Base-by-base conservation (phyloP, 1,284 basidiomycete genomes). In the Microbotryum saponariae region DNA sequence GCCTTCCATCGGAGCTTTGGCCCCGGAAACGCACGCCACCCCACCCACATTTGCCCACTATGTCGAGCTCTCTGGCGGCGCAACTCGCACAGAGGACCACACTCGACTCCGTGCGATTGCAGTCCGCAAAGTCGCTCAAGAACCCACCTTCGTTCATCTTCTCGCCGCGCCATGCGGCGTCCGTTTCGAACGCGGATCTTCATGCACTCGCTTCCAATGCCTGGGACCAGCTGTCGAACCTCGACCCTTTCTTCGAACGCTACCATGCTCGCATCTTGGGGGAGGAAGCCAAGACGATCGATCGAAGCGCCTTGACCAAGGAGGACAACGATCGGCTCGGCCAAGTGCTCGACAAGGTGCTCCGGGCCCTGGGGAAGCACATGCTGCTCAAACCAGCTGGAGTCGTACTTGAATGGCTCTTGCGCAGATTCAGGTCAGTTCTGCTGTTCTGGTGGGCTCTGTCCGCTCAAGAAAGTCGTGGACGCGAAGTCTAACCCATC, bases 401-500 rank as follows among this genome's bases (percentile, higher is more conserved):
- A 47, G 92, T 89, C 75, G 83, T 89, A n/a, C 74, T 99, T 42
- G 94, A 99, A 74, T 99, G 94, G 94, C 82, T 98, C 27, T 89
- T 98, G 4, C 80, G 91, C 67, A 80, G 92, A 60, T 97, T 97
- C 77, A 85, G 91, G 91, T 89, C 69, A 61, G 84, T 71, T 18
- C 46, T 60, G 6, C 37, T 7, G 4, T 47, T 58, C 50, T 33
- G 45, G 37, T 8, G 45, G 9, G 50, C 37, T 16, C 44, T 33
- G 20, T 31, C 31, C 23, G 33, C 29, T 31, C n/a, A 42, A 6
- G 14, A 42, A 2, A 3, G 10, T 18, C 16, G 37, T 42, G 6
- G 37, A 42, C 12, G 16, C 25, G 25, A n/a, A n/a, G 31, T 31
- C 25, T 51, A 23, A 31, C 21, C 18, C 29, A 29, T 3, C 25